Evolutionary conservation across 1,284 basidiomycete genomes (phyloP).

Genomic region (Phellopilus nigrolimitatus): DNA sequence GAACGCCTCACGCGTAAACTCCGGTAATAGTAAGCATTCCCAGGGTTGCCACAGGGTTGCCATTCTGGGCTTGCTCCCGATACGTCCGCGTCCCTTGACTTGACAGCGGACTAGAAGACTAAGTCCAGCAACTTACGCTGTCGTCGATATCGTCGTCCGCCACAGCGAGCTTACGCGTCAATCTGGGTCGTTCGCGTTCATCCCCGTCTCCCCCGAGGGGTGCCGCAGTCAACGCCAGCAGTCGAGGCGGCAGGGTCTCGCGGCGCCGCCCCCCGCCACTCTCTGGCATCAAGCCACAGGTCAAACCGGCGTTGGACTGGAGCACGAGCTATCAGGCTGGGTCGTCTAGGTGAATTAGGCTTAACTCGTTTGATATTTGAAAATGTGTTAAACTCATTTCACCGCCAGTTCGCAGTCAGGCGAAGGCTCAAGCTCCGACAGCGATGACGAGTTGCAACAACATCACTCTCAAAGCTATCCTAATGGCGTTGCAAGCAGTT

Average conservation of each 20-base stretch:
- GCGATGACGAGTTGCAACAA: slow-evolving; percentile 9
- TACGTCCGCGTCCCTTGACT: no score
- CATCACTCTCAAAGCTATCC: slow-evolving; percentile 8
- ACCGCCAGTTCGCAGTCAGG: slow-evolving; percentile 16
- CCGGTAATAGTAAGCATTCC: no score
- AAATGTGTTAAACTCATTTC: slow-evolving; percentile 12
- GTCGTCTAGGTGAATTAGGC: slow-evolving; percentile 62
- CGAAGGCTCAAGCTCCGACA: slow-evolving; percentile 18
- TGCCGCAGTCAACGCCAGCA: slow-evolving; percentile 9
- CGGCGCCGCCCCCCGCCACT: slow-evolving; percentile 24
- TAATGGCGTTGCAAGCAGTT: neutral
- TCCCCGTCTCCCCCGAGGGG: slow-evolving; percentile 62
- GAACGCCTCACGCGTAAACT: no score
- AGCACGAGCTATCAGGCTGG: slow-evolving; percentile 84
- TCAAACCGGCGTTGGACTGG: slow-evolving; percentile 47
- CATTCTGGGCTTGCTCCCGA: no score
- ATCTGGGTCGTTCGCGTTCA: slow-evolving; percentile 71
- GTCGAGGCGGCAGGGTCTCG: slow-evolving; percentile 4
- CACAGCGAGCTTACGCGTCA: slow-evolving; percentile 30
- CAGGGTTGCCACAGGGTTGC: no score
- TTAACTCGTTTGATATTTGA: neutral
- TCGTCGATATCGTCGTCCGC: slow-evolving; percentile 16
- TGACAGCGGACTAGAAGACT: no score
- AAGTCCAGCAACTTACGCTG: no score
- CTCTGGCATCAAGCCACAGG: slow-evolving; percentile 24